phyloP scores from a whole-genome alignment of 2,329 filamentous ascomycete species.

The Verticillium isaacii region DNA sequence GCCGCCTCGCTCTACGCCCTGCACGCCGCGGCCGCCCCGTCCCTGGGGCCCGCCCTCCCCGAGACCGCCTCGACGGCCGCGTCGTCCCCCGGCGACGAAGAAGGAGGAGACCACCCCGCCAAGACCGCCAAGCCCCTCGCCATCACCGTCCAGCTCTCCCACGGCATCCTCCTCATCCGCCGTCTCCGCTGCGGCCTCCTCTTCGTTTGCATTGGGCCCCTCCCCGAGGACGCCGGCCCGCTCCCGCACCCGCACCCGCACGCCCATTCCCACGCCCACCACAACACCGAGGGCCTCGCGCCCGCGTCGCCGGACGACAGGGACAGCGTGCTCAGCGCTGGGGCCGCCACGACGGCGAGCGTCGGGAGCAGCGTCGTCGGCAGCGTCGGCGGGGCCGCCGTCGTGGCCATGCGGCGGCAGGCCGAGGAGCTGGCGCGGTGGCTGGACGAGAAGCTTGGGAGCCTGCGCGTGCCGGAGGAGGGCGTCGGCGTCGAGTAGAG shows the following conservation, averaged over 20 bases:
- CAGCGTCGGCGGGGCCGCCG: slow-evolving; percentile 35
- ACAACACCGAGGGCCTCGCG: slow-evolving; percentile 8
- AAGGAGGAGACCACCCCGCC: slow-evolving; percentile 3
- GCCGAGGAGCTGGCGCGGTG: slow-evolving; percentile 55
- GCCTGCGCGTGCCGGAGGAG: slow-evolving; percentile 48
- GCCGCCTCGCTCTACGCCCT: slow-evolving; percentile 58
- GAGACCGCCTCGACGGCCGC: slow-evolving; percentile 18
- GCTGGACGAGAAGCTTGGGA: slow-evolving; percentile 56
- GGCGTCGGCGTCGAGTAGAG: slow-evolving; percentile 32
- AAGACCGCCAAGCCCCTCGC: slow-evolving; percentile 29
- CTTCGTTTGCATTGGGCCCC: slow-evolving; percentile 55
- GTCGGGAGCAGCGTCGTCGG: slow-evolving; percentile 32
- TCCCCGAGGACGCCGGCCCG: slow-evolving; percentile 17
- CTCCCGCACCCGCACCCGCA: slow-evolving; percentile 8
- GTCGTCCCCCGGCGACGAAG: neutral
- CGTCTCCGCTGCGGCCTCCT: slow-evolving; percentile 54
- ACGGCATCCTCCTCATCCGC: slow-evolving; percentile 54
- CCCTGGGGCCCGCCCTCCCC: slow-evolving; percentile 37
- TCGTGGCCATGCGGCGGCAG: slow-evolving; percentile 48
- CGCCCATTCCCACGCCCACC: slow-evolving; percentile 7
- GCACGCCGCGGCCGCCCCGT: slow-evolving; percentile 41
- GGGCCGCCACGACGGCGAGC: slow-evolving; percentile 38
- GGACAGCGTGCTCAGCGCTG: slow-evolving; percentile 41
- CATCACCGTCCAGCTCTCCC: slow-evolving; percentile 55
- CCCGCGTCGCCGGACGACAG: slow-evolving; percentile 35